Evolutionary conservation across 2,329 filamentous ascomycete species (phyloP).

Genomic region (Colletotrichum caudatum): DNA sequence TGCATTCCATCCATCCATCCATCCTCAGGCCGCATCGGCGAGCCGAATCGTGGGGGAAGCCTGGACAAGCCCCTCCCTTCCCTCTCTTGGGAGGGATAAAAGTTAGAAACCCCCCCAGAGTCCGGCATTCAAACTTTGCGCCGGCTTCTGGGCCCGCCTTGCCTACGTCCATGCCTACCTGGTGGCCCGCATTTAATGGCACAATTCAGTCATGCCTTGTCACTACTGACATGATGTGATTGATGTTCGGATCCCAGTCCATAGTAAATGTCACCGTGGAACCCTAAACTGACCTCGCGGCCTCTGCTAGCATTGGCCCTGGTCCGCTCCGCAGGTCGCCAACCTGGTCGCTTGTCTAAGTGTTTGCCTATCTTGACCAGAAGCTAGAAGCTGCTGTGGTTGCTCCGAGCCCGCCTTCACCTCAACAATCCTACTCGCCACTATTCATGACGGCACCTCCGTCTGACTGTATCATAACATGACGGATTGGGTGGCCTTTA

Average conservation of each 20-base stretch:
- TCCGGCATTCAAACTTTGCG: not conserved
- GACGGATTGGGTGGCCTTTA: not conserved
- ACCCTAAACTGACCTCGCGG: conserved; percentile 25
- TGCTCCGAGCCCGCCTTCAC: not conserved
- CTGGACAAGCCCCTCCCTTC: not conserved
- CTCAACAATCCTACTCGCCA: not conserved
- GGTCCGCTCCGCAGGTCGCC: not conserved
- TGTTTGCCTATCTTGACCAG: not conserved
- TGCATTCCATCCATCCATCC: not conserved
- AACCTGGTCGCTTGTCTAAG: too few relatives aligned
- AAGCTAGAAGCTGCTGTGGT: not conserved
- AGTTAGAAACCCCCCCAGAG: too few relatives aligned
- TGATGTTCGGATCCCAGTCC: not conserved
- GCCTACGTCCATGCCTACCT: not conserved
- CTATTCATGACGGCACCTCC: not conserved
- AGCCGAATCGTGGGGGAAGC: not conserved
- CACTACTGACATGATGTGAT: not conserved
- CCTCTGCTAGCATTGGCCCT: not conserved
- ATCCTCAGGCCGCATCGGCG: not conserved
- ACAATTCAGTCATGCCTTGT: not conserved
- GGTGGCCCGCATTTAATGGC: not conserved
- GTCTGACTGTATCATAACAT: not conserved
- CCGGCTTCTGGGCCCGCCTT: not conserved
- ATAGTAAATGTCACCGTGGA: not conserved
- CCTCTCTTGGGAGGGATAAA: not conserved